Evolutionary conservation across 306 rosid species (phyloP).

Genomic region (Acacia acuminata): DNA sequence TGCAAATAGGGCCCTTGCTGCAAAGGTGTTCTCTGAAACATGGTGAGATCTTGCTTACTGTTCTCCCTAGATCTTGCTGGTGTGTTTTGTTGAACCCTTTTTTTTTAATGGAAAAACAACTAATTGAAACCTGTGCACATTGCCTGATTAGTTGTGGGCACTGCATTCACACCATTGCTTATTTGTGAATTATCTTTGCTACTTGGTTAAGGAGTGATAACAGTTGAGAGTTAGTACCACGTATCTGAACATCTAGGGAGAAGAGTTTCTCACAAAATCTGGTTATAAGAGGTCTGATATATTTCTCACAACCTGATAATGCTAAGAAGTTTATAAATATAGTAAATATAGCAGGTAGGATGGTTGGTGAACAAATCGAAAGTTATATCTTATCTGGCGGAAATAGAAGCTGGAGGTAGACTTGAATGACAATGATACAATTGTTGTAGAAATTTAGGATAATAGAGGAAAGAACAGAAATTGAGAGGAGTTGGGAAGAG

Average conservation of each 20-base stretch:
- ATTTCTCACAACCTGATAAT: background rate
- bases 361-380: too few relatives aligned
- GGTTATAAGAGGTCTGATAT: background rate
- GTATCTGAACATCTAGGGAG: background rate
- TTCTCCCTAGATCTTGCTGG: background rate
- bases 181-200: background rate
- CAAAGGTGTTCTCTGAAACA: conserved; percentile 78
- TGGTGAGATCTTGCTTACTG: conserved; percentile 48
- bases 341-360: too few relatives aligned
- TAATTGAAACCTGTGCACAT: background rate
- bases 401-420: background rate
- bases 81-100: background rate
- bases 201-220: background rate
- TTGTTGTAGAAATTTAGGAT: too few relatives aligned
- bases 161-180: background rate
- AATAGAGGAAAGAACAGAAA: too few relatives aligned
- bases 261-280: background rate
- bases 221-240: background rate
- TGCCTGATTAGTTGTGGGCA: conserved; percentile 14
- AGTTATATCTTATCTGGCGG: background rate
- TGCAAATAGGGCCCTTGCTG: conserved; percentile 62
- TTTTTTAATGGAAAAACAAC: background rate
- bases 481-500: too few relatives aligned
- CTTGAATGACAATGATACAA: background rate
- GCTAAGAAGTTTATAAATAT: too few relatives aligned